phyloP scores from a whole-genome alignment of 2,329 filamentous ascomycete species.

The Cadophora sp. region DNA sequence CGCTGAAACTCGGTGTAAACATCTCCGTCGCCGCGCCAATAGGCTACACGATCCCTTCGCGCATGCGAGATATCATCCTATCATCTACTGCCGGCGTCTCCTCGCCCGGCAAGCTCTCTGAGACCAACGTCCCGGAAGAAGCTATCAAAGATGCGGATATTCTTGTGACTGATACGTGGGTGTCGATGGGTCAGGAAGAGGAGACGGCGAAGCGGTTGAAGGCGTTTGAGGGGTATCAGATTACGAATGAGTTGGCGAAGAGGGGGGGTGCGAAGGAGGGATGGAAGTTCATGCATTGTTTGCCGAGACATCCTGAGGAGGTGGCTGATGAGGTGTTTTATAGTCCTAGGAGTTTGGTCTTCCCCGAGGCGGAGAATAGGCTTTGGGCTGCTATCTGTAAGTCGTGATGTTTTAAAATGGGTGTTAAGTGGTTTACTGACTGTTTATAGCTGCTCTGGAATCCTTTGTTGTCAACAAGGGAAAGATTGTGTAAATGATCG shows the following conservation, averaged over 20 bases:
- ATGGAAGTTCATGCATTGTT: constrained; percentile 99
- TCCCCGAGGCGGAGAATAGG: constrained; percentile 92
- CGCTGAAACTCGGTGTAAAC: constrained; percentile 85
- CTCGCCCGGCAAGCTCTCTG: constrained; percentile 69
- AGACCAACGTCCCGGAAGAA: constrained; percentile 84
- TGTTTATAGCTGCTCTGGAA: constrained; percentile 71
- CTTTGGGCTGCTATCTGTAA: constrained; percentile 85
- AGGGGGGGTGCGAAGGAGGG: constrained; percentile 83
- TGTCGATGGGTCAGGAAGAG: constrained; percentile 96
- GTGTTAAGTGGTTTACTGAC: constrained; percentile 23
- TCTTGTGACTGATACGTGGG: constrained; percentile 96
- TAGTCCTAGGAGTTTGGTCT: constrained; percentile 82
- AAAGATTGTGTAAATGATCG: constrained; percentile 59
- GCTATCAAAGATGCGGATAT: constrained; percentile 85
- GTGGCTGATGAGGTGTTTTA: constrained; percentile 97
- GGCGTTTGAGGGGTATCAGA: constrained; percentile 89
- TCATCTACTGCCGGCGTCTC: constrained; percentile 63
- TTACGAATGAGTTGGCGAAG: constrained; percentile 84
- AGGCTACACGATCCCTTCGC: constrained; percentile 80
- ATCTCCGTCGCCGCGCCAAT: constrained; percentile 85
- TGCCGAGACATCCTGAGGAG: constrained; percentile 91
- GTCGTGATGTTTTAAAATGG: constrained; percentile 43
- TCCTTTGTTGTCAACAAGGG: constrained; percentile 96
- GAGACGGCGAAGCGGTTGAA: constrained; percentile 79
- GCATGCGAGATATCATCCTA: constrained; percentile 76